phyloP scores from a whole-genome alignment of 306 rosid species.

The Quercus glauca region DNA sequence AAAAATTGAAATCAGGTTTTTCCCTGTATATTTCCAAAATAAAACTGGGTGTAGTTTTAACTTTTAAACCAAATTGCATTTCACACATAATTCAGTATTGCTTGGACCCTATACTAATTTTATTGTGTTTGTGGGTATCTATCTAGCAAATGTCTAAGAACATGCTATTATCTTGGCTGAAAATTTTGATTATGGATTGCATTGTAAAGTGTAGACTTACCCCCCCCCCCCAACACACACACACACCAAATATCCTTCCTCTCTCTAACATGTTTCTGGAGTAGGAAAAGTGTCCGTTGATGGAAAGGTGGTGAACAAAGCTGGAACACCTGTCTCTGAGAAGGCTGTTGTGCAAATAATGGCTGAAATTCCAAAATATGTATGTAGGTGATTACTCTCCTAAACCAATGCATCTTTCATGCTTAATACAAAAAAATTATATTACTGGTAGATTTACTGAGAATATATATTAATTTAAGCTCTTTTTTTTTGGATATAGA shows the following conservation, averaged over 20 bases:
- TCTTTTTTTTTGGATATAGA: conserved; percentile 34
- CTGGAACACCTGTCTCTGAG: conserved; percentile 80
- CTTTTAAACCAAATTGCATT: neutral
- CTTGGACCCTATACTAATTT: neutral
- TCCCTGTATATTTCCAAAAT: neutral
- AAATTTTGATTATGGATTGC: neutral
- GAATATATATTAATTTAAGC: conserved; percentile 12
- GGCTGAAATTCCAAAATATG: conserved; percentile 95
- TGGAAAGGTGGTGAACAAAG: conserved; percentile 79
- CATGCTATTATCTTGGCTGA: neutral
- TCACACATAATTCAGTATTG: neutral
- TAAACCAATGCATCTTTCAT: conserved; percentile 26
- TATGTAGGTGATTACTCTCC: conserved; percentile 87
- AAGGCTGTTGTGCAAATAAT: conserved; percentile 71
- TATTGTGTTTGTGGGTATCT: neutral
- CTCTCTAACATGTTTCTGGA: conserved; percentile 13
- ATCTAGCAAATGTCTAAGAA: neutral
- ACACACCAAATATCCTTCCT: too few species aligned
- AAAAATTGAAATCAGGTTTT: neutral
- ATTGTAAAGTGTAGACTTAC: neutral
- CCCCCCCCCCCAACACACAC: too few species aligned
- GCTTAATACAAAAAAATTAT: neutral
- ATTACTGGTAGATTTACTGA: conserved; percentile 8
- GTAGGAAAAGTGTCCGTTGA: conserved; percentile 82
- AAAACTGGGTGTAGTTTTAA: neutral